Conservation (phyloP, 192 early-diverging fungal species). For the Coemansia sp. region DNA sequence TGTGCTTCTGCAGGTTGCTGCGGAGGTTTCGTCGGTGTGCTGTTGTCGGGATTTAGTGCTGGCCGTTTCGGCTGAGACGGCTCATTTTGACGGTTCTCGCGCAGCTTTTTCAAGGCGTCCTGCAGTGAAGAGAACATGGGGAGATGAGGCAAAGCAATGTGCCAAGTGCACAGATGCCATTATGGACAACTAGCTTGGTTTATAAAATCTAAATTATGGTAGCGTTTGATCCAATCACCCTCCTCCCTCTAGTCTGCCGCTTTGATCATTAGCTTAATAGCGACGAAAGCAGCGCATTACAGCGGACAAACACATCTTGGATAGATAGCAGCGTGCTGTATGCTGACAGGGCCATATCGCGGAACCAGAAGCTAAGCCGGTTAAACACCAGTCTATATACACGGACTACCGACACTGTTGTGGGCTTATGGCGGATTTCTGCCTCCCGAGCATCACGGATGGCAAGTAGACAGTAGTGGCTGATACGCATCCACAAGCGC, state of each 20-base stretch:
- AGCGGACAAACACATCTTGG: conserved; percentile 29
- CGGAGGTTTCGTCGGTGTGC: background rate
- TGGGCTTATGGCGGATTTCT: conserved; percentile 29
- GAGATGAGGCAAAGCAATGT: background rate
- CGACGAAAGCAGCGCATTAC: conserved; percentile 1
- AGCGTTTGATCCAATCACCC: too few species aligned
- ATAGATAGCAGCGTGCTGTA: conserved; percentile 17
- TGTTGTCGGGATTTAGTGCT: conserved; percentile 6
- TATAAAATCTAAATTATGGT: background rate
- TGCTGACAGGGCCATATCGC: conserved; percentile 13
- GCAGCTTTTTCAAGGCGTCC: conserved; percentile 38
- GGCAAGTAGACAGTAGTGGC: conserved; percentile 44
- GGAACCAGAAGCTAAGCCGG: conserved; percentile 32
- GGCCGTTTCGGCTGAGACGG: conserved; percentile 24
- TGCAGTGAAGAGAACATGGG: conserved; percentile 33
- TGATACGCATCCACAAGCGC: conserved; percentile 35
- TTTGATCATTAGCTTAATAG: too few species aligned
- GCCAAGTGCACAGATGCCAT: too few species aligned
- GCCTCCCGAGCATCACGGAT: conserved; percentile 37
- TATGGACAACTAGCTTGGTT: too few species aligned
- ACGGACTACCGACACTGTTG: conserved; percentile 2
- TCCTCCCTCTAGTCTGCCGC: too few species aligned
- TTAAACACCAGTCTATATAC: conserved; percentile 15
- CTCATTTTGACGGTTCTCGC: conserved; percentile 20
- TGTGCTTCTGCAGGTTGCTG: conserved; percentile 2